phyloP scores from a whole-genome alignment of 306 rosid species.

The Cucurbita argyrosperma region DNA sequence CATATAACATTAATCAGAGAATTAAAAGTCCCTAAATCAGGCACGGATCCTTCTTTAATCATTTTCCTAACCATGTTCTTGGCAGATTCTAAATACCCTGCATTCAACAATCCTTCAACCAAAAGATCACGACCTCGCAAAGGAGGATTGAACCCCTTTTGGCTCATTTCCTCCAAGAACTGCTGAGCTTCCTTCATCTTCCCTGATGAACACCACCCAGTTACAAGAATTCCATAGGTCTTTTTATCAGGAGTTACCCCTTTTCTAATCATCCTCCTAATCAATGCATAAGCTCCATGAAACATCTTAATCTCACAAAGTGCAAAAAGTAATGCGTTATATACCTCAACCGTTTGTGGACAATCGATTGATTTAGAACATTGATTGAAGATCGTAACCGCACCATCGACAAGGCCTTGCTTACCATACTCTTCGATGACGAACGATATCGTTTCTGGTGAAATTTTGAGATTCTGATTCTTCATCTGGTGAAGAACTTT shows the following conservation, averaged over 20 bases:
- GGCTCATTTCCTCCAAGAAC: conserved; percentile 65
- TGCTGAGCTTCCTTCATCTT: conserved; percentile 65
- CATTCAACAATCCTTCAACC: conserved; percentile 67
- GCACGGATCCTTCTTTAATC: conserved; percentile 49
- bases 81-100: conserved; percentile 58
- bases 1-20: conserved; percentile 33
- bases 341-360: conserved; percentile 27
- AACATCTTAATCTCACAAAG: conserved; percentile 63
- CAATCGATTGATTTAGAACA: conserved; percentile 27
- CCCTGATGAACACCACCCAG: conserved; percentile 78
- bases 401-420: conserved; percentile 55
- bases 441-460: conserved; percentile 49
- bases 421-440: conserved; percentile 56
- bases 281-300: conserved; percentile 66
- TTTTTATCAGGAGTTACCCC: conserved; percentile 42
- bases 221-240: conserved; percentile 53
- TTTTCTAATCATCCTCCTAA: conserved; percentile 61
- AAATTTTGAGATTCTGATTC: conserved; percentile 29
- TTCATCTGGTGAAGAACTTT: conserved; percentile 46
- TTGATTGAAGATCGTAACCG: conserved; percentile 62
- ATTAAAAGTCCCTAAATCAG: conserved; percentile 63
- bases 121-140: conserved; percentile 80
- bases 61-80: conserved; percentile 59
- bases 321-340: conserved; percentile 60
- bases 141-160: conserved; percentile 69